Base-by-base conservation (phyloP, 306 rosid species). In the Trifolium repens region DNA sequence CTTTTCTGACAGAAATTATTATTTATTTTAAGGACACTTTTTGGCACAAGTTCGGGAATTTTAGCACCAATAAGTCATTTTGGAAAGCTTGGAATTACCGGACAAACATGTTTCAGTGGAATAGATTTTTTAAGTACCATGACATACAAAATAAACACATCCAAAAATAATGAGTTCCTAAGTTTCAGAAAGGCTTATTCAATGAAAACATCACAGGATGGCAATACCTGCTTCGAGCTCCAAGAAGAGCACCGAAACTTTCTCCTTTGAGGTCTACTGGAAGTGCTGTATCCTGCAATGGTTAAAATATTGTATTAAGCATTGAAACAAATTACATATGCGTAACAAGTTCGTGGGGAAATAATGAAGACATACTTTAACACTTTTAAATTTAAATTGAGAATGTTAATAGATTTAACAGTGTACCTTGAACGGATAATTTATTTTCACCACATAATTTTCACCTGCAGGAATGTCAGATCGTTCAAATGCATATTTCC, bases 401-500 rank as follows among this genome's bases (percentile, higher is more conserved):
- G 30, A 75, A 66, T 53, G 81, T 54, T 68, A 65, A 67, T 37
- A 52, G 35, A 76, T 79, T 40, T 19, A 72, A 65, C 53, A 50
- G 62, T 74, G 73, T 83, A 92, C 99, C 97, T 87, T 92, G 88
- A 90, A 94, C 43, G 93, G 90, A 82, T 94, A 94, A 77, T 78
- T 94, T 69, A 94, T 87, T 88, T 94, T 94, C 62, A 94, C 86
- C 63, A 84, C 99, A 72, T 89, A 90, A 79, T 80, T 90, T 69
- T 94, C 97, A 65, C 99, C 99, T 10, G 80, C 13, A 46, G 96
- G 93, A 81, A 92, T 81, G 81, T 94, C 99, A 71, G 81, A 76
- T 62, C 91, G 88, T 67, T 90, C 97, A 89, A 92, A 94, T 81
- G 96, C 96, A 75, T 92, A 92, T 44, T 83, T 94, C 85, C 97